A percentile compares a stretch with the other conserved stretches of the same genome.
phyloP scores from a whole-genome alignment of 371 early-diverging fungal species.

The Mortierella sp. region DNA sequence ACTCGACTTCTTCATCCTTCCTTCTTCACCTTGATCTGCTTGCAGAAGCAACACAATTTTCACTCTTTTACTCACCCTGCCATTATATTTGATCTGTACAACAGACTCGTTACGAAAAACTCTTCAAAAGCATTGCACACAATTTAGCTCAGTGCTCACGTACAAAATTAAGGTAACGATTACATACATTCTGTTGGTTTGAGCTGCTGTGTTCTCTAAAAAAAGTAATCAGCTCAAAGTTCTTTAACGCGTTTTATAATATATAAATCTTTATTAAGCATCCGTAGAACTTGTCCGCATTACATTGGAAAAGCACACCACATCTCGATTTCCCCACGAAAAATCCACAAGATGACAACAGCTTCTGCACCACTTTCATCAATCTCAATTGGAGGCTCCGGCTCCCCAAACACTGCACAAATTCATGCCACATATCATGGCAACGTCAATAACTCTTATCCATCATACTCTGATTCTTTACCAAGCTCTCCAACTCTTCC shows the following conservation, averaged over 20 bases:
- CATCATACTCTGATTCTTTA: slow-evolving; percentile 14
- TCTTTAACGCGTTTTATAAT: too few relatives aligned
- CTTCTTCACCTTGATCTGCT: neutral
- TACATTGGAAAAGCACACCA: too few relatives aligned
- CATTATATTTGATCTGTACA: neutral
- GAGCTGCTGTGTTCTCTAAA: too few relatives aligned
- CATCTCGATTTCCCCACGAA: neutral
- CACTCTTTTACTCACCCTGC: neutral
- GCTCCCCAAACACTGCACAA: slow-evolving; percentile 12
- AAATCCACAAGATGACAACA: slow-evolving; percentile 24
- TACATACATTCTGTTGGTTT: too few relatives aligned
- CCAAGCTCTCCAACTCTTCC: slow-evolving; percentile 15
- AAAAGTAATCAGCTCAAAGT: too few relatives aligned
- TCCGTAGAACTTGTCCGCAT: too few relatives aligned
- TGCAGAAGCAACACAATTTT: neutral
- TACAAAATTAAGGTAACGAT: too few relatives aligned
- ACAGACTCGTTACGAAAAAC: neutral
- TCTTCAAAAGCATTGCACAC: too few relatives aligned
- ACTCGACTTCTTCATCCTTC: neutral
- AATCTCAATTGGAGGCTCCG: slow-evolving; percentile 6
- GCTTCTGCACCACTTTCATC: slow-evolving; percentile 17
- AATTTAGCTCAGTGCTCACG: too few relatives aligned
- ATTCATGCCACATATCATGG: slow-evolving; percentile 13
- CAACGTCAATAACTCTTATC: slow-evolving; percentile 8
- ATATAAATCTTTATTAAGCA: too few relatives aligned